Conservation (phyloP, 1,284 basidiomycete genomes). For the Malassezia furfur region DNA sequence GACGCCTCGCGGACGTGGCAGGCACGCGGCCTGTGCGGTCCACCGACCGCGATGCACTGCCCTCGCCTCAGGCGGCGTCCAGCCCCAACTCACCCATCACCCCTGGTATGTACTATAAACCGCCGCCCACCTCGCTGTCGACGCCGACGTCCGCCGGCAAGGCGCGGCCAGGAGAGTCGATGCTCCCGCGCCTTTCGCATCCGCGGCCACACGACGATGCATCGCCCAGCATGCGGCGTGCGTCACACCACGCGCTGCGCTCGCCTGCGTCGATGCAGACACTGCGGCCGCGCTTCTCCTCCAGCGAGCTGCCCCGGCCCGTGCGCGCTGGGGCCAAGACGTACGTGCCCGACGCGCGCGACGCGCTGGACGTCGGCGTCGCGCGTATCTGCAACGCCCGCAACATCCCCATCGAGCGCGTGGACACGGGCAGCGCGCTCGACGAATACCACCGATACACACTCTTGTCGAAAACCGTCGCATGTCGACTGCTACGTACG, state of each 20-base stretch:
- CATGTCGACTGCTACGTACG: constrained; percentile 64
- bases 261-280: not conserved
- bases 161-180: not conserved
- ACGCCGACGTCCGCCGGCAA: not conserved
- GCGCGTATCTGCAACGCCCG: constrained; percentile 65
- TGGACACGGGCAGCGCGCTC: constrained; percentile 57
- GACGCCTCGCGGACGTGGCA: not conserved
- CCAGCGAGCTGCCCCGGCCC: not conserved
- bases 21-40: not conserved
- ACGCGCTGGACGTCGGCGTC: constrained; percentile 72
- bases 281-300: not conserved
- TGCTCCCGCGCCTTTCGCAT: constrained; percentile 8
- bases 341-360: constrained; percentile 65
- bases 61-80: too few species aligned
- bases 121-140: not conserved
- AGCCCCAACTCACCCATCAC: not conserved
- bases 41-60: too few species aligned
- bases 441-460: constrained; percentile 72
- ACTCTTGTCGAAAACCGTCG: constrained; percentile 59
- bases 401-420: constrained; percentile 62
- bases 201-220: not conserved
- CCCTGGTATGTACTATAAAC: not conserved
- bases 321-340: too few species aligned
- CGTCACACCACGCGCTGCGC: not conserved
- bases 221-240: not conserved